These are phyloP conservation scores for Apiotrichum montevideense DNA, from an alignment of 1,284 basidiomycete genomes.

Conservation along the genomic window DNA sequence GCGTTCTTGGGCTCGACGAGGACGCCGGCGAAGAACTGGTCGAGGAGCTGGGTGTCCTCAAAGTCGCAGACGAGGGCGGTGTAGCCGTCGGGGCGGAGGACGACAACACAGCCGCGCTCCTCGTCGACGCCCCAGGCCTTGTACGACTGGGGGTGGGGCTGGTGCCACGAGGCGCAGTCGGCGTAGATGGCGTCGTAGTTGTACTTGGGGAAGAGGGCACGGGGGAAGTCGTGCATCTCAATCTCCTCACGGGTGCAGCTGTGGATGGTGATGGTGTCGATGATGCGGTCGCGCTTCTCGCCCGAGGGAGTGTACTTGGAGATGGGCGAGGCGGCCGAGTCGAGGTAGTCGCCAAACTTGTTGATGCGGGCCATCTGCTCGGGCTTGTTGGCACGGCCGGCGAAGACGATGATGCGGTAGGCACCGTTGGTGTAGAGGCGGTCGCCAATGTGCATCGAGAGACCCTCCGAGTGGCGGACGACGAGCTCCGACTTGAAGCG, in stretches of 20 bases:
- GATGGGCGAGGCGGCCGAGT: constrained; percentile 12
- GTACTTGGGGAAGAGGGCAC: constrained; percentile 13
- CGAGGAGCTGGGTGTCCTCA: constrained; percentile 15
- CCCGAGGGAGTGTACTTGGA: constrained; percentile 10
- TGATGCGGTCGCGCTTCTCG: constrained; percentile 7
- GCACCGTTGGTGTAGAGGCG: constrained; percentile 24
- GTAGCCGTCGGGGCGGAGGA: constrained; percentile 34
- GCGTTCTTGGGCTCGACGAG: constrained; percentile 5
- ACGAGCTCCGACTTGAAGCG: constrained; percentile 15
- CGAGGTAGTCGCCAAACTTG: constrained; percentile 16
- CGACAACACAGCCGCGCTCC: constrained; percentile 22
- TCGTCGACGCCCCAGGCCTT: constrained; percentile 27
- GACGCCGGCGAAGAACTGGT: constrained; percentile 14
- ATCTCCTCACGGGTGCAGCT: constrained; percentile 17
- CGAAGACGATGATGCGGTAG: constrained; percentile 32
- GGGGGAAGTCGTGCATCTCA: constrained; percentile 19
- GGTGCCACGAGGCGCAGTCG: constrained; percentile 16
- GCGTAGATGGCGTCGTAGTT: constrained; percentile 18
- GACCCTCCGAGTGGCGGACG: constrained; percentile 15
- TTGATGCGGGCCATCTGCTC: constrained; percentile 14
- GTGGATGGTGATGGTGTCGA: constrained; percentile 27
- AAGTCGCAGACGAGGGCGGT: constrained; percentile 20
- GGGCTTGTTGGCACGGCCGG: constrained; percentile 20
- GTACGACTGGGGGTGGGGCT: constrained; percentile 16
- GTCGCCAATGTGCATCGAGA: constrained; percentile 22